phyloP scores from a whole-genome alignment of 495 filamentous ascomycete genomes.

The Penicillium chermesinum region DNA sequence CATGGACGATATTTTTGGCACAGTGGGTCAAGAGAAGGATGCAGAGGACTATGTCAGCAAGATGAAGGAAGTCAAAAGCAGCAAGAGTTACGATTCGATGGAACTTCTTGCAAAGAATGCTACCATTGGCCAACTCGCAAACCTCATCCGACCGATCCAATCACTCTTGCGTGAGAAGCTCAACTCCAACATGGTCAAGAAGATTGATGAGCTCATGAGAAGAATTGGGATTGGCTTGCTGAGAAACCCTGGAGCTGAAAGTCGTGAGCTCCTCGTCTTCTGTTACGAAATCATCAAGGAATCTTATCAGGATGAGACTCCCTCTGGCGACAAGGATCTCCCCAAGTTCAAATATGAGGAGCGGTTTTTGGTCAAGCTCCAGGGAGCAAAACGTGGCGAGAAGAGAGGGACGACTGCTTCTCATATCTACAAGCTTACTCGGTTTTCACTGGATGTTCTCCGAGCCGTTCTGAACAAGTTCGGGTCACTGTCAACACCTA shows the following conservation, averaged over 20 bases:
- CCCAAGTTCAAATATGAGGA: slow-evolving; percentile 54
- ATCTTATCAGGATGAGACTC: slow-evolving; percentile 56
- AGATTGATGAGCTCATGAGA: slow-evolving; percentile 84
- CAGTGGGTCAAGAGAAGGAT: slow-evolving; percentile 95
- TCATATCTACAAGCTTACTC: slow-evolving; percentile 74
- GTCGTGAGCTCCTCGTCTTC: slow-evolving; percentile 77
- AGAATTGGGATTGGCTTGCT: slow-evolving; percentile 78
- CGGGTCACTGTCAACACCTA: slow-evolving; percentile 67
- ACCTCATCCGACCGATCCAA: slow-evolving; percentile 72
- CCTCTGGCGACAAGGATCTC: slow-evolving; percentile 30
- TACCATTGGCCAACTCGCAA: slow-evolving; percentile 65
- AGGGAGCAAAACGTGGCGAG: slow-evolving; percentile 62
- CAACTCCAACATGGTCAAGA: slow-evolving; percentile 68
- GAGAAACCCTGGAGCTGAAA: slow-evolving; percentile 69
- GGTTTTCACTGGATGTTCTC: slow-evolving; percentile 82
- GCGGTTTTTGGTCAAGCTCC: slow-evolving; percentile 70
- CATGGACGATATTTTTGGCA: slow-evolving; percentile 97
- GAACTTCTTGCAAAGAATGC: slow-evolving; percentile 80
- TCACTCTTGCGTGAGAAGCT: slow-evolving; percentile 75
- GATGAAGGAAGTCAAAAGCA: slow-evolving; percentile 97
- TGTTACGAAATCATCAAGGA: slow-evolving; percentile 91
- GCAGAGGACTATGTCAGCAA: slow-evolving; percentile 90
- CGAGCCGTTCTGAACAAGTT: slow-evolving; percentile 77
- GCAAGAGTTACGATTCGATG: slow-evolving; percentile 97
- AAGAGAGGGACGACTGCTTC: slow-evolving; percentile 62